Evolutionary conservation across 371 early-diverging fungal genomes (phyloP).

Genomic region (Blakeslea trispora): DNA sequence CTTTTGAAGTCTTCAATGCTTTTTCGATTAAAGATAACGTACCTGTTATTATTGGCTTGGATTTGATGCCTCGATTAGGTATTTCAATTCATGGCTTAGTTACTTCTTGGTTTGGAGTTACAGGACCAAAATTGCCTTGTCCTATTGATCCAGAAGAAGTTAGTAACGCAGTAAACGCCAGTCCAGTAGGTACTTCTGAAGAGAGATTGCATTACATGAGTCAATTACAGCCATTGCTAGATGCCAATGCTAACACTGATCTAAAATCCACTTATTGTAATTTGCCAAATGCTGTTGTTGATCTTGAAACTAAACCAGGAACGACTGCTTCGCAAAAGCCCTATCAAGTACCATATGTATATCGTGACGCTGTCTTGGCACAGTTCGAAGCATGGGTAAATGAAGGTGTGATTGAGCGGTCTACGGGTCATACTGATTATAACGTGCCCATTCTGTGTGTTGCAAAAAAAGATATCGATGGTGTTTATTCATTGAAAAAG

Average conservation of each 20-base stretch:
- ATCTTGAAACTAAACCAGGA: background rate
- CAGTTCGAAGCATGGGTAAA: background rate
- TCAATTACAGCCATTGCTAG: background rate
- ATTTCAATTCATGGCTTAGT: constrained; percentile 4
- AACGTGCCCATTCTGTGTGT: background rate
- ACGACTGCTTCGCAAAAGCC: background rate
- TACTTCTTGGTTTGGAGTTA: constrained; percentile 1
- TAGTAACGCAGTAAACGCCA: background rate
- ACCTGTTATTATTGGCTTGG: constrained; percentile 6
- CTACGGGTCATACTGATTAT: background rate
- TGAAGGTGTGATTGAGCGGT: background rate
- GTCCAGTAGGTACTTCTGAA: background rate
- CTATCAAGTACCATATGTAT: background rate
- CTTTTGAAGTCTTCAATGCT: constrained; percentile 15
- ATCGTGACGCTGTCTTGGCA: background rate
- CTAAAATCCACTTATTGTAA: background rate
- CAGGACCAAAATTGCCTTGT: background rate
- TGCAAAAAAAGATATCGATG: background rate
- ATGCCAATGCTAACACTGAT: background rate
- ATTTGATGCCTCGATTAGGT: constrained; percentile 1
- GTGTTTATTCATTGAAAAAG: background rate
- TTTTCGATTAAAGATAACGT: constrained; percentile 5
- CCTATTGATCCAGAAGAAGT: constrained; percentile 13
- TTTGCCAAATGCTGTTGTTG: background rate
- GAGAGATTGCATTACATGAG: background rate